Evolutionary conservation across 257 asterid genomes (phyloP), one percentile per base, ranked within the genome.

Genomic region (Fraxinus excelsior): DNA sequence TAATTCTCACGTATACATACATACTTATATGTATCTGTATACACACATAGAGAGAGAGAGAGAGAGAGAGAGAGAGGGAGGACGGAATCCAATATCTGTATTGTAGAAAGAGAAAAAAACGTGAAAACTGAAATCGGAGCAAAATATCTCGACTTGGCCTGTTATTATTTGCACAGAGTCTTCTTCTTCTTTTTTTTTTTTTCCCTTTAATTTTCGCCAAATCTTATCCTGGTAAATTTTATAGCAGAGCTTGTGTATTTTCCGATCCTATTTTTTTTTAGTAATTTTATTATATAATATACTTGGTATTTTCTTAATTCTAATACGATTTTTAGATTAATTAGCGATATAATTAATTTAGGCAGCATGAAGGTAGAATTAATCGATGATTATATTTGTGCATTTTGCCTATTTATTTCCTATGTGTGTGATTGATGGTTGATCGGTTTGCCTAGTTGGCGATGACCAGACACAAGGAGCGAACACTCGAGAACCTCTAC

Each of bases 401-500:
- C 68, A 62, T 62, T 62, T 26, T 31, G 18, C 19, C 7, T 26
- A 11, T 62, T 26, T 23, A 62, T 26, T 62, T 16, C 19, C 35
- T 23, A 10, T 23, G 14, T 12, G 34, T 26, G 68, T 26, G 28
- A 76, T 75, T 83, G 77, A 88, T 90, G 91, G 72, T 84, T 85
- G 87, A 82, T 90, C 87, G 80, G 38, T 76, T 85, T 69, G 78
- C 80, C 40, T 60, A 80, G 76, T 76, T 70, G 88, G 83, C 80
- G 87, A 89, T 92, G 94, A 80, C 76, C 72, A 86, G 79, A 74
- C 87, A 84, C 80, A 82, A 82, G 79, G 88, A 81, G 77, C 86
- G 89, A 78, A 86, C 85, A 77, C 85, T 90, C 73, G 80, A 49
- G 76, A 89, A 86, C 78, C 84, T 90, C 1, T 85, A 85, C 80